A percentile compares a stretch with the other conserved stretches of the same genome.
Evolutionary conservation across 345 rosid genomes (phyloP).

Genomic region (Turnera subulata): DNA sequence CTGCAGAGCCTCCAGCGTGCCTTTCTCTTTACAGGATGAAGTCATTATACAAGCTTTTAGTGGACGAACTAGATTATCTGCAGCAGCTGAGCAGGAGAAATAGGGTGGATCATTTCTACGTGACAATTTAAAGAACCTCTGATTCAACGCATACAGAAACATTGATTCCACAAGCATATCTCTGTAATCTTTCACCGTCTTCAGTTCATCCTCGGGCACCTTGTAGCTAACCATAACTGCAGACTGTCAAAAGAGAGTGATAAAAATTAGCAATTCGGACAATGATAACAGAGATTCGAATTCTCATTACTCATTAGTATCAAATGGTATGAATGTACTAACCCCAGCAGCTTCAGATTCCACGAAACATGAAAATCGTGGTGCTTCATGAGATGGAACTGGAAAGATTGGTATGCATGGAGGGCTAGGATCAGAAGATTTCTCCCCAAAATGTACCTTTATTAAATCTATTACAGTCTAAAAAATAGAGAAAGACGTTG

Average conservation of each 20-base stretch:
- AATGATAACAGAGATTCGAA: not conserved
- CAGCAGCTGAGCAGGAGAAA: conserved; percentile 87
- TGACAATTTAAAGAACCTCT: conserved; percentile 80
- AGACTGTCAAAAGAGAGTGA: conserved; percentile 49
- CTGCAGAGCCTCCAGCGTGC: conserved; percentile 71
- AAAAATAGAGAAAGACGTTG: conserved; percentile 13
- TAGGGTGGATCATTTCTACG: conserved; percentile 74
- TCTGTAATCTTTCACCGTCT: conserved; percentile 73
- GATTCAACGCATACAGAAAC: conserved; percentile 78
- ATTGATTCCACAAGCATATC: conserved; percentile 77
- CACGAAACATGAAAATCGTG: conserved; percentile 74
- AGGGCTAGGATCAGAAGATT: conserved; percentile 38
- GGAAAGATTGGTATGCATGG: conserved; percentile 50
- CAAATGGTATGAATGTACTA: conserved; percentile 20
- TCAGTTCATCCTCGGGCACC: conserved; percentile 60
- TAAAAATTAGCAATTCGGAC: conserved; percentile 8
- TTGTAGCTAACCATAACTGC: conserved; percentile 86
- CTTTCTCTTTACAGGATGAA: conserved; percentile 79
- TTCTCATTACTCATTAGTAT: not conserved
- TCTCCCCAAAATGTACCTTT: conserved; percentile 63
- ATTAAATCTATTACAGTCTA: conserved; percentile 84
- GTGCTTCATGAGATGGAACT: conserved; percentile 76
- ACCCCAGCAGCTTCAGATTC: conserved; percentile 97
- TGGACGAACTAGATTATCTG: conserved; percentile 70
- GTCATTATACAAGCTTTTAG: conserved; percentile 75